These are phyloP conservation scores for Boletus reticulatus DNA, from an alignment of 768 basidiomycete species.

Conservation along the genomic window DNA sequence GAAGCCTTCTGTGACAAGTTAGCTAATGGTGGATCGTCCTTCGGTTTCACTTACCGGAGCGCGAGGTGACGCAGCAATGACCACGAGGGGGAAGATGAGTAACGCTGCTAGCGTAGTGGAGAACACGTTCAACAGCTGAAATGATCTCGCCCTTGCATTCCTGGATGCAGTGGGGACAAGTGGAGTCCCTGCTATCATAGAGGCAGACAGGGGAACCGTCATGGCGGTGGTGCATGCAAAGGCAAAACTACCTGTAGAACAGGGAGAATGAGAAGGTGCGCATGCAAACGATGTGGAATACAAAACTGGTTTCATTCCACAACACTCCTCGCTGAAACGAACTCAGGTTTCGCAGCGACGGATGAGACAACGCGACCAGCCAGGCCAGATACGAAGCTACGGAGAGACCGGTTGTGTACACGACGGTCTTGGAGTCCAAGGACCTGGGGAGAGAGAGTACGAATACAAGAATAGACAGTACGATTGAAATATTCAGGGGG, in stretches of 20 bases:
- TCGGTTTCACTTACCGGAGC: conserved; percentile 34
- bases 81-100: conserved; percentile 55
- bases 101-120: conserved; percentile 48
- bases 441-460: conserved; percentile 56
- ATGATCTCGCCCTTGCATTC: conserved; percentile 51
- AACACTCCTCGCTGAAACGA: conserved; percentile 46
- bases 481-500: conserved; percentile 39
- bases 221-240: conserved; percentile 66
- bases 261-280: not conserved
- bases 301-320: conserved; percentile 66
- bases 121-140: conserved; percentile 51
- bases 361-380: conserved; percentile 53
- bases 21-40: conserved; percentile 24
- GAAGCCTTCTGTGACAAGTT: conserved; percentile 11
- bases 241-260: conserved; percentile 46
- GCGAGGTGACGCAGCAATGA: conserved; percentile 49
- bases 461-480: conserved; percentile 42
- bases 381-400: conserved; percentile 58
- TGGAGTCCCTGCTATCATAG: conserved; percentile 44
- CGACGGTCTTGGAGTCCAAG: conserved; percentile 49
- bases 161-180: conserved; percentile 29
- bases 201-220: conserved; percentile 64
- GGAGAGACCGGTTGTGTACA: conserved; percentile 60
- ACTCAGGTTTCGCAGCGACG: conserved; percentile 32
- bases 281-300: conserved; percentile 10